Evolutionary conservation across 1,284 basidiomycete species (phyloP).

Genomic region (Fomitopsis betulina): DNA sequence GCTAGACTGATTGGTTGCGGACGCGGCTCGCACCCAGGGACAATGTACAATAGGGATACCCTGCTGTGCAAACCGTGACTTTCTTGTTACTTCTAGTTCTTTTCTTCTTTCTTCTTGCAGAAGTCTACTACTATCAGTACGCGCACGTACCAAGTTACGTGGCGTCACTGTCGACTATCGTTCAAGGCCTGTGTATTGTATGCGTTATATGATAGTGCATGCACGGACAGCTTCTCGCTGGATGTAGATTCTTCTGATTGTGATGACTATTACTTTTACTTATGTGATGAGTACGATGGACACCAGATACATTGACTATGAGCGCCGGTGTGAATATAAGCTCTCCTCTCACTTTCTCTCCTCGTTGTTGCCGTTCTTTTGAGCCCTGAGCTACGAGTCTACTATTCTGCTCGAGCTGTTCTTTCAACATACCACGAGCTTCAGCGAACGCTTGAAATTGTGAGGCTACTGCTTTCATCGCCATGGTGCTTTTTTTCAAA

Average conservation of each 20-base stretch:
- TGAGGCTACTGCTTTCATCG: background rate
- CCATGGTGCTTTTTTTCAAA: conserved; percentile 70
- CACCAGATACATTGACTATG: too few species aligned
- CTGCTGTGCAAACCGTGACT: background rate
- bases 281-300: background rate
- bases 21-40: background rate
- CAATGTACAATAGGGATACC: background rate
- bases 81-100: too few species aligned
- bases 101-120: background rate
- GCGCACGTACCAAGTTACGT: too few species aligned
- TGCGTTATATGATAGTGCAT: background rate
- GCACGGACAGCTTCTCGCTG: background rate
- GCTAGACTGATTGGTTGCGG: background rate
- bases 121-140: background rate
- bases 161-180: background rate
- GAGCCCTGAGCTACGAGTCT: too few species aligned
- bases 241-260: background rate
- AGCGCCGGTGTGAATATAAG: too few species aligned
- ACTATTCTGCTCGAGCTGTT: too few species aligned
- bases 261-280: too few species aligned
- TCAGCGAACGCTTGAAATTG: too few species aligned
- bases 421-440: too few species aligned
- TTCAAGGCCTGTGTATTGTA: background rate
- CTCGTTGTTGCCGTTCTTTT: too few species aligned
- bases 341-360: too few species aligned